These are phyloP conservation scores for Inga oerstediana DNA, from an alignment of 306 rosid species.

Conservation along the genomic window DNA sequence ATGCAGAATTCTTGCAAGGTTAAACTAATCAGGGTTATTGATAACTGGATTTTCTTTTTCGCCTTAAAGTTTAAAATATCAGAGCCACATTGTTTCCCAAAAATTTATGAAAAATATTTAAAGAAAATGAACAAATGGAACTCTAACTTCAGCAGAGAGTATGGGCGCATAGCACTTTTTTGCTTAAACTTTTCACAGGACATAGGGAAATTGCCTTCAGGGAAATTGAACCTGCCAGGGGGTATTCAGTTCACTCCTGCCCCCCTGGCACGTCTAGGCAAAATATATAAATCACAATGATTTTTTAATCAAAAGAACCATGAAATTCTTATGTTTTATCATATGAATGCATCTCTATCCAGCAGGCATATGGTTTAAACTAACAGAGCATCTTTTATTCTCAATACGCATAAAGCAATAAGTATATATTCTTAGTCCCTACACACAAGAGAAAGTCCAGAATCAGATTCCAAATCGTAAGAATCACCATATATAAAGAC, in stretches of 20 bases:
- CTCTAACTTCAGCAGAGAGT: background rate
- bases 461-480: background rate
- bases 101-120: background rate
- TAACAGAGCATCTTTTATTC: background rate
- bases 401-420: background rate
- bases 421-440: background rate
- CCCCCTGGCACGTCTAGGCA: background rate
- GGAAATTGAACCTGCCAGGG: background rate
- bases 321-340: background rate
- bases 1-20: background rate
- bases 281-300: background rate
- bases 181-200: background rate
- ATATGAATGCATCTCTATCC: background rate
- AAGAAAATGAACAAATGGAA: background rate
- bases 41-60: background rate
- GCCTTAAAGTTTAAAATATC: background rate
- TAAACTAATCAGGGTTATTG: background rate
- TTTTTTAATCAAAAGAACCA: background rate
- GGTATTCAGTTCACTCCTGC: background rate
- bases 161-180: background rate
- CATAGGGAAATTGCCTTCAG: background rate
- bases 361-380: background rate
- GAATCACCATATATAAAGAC: slow-evolving; percentile 11
- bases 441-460: background rate
- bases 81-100: background rate